These are phyloP conservation scores for Parathielavia appendiculata DNA, from an alignment of 495 filamentous ascomycete genomes.

Conservation along the genomic window DNA sequence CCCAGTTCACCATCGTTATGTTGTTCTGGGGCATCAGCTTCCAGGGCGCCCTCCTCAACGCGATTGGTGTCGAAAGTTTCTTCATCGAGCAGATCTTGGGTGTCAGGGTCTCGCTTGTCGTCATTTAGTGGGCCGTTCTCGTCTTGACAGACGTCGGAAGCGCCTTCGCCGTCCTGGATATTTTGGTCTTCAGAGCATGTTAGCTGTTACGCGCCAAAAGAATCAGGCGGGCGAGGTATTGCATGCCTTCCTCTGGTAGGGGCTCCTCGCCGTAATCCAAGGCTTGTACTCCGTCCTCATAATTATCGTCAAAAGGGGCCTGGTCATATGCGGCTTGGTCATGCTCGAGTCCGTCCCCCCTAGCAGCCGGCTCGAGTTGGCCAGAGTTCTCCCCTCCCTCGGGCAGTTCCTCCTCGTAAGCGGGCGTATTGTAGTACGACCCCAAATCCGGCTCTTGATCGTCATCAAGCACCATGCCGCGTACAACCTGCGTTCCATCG, in stretches of 20 bases:
- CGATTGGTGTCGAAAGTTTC: no score
- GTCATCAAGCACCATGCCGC: slow-evolving; percentile 5
- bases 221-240: neutral
- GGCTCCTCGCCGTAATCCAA: neutral
- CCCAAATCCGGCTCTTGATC: slow-evolving; percentile 12
- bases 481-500: neutral
- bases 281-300: neutral
- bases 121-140: neutral
- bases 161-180: neutral
- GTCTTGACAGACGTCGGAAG: neutral
- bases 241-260: neutral
- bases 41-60: no score
- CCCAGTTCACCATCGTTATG: neutral
- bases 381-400: neutral
- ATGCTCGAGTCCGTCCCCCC: neutral
- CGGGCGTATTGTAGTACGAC: slow-evolving; percentile 14
- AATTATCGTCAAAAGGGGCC: neutral
- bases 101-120: neutral
- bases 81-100: neutral
- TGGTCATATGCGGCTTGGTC: neutral
- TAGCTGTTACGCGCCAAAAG: neutral
- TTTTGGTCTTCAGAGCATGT: neutral
- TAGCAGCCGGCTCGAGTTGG: neutral
- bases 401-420: neutral
- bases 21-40: neutral